Evolutionary conservation across 2,329 filamentous ascomycete species (phyloP), one percentile per base, ranked within the genome.

Genomic region (Penicillium sp.): DNA sequence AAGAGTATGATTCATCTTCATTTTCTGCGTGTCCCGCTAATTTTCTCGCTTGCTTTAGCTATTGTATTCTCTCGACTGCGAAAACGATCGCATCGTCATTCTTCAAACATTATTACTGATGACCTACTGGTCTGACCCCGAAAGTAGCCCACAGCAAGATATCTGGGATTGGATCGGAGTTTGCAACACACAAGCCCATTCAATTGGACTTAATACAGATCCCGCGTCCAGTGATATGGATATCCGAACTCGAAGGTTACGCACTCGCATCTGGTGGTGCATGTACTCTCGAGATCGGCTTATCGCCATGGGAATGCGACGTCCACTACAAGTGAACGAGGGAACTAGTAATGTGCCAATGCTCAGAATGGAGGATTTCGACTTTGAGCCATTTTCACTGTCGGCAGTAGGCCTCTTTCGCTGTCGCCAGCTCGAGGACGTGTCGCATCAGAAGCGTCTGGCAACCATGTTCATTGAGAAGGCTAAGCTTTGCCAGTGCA

Each of bases 121-220:
- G 85, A 94, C 89, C 5, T 95, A 93, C 66, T 95, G 89, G 84
- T 94, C 94, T 64, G 89, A 95, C 70, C 90, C 87, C 7, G 87
- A 89, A 2, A 88, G 94, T 65, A 87, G 93, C 35, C 61, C 63
- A 61, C 87, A 93, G 64, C 93, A 94, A 68, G 89, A 95, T 65
- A 94, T 88, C 38, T 93, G 89, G 85, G 88, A 94, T 62, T 94
- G 88, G 89, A 93, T 94, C 81, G 89, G 89, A 13, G 86, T 94
- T 18, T 89, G 88, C 32, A 90, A 91, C 46, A 93, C 87, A 4
- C 76, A 93, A 39, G 88, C 87, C 40, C 87, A 93, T 65, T 93
- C 87, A 3, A 93, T 94, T 54, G 88, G 89, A 3, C 75, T 95
- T 8, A 87, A 95, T 66, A 84, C 87, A 52, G 86, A 93, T 57